Evolutionary conservation across 768 basidiomycete species (phyloP).

Genomic region (Hericium erinaceus): DNA sequence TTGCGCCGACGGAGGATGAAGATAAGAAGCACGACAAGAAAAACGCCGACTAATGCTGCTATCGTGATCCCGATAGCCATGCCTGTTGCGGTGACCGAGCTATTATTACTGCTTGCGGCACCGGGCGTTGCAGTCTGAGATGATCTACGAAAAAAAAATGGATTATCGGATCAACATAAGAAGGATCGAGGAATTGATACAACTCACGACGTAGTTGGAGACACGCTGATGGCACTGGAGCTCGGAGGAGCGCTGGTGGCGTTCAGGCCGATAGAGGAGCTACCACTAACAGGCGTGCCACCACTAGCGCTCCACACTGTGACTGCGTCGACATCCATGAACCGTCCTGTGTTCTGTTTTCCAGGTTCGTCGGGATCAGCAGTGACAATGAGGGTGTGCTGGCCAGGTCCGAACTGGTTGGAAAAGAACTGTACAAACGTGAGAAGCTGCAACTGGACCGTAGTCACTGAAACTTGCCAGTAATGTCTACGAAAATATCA

Average conservation of each 20-base stretch:
- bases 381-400: conserved; percentile 32
- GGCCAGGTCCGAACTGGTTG: conserved; percentile 27
- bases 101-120: background rate
- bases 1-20: conserved; percentile 4
- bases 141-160: too few species aligned
- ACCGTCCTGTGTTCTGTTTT: background rate
- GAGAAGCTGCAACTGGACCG: background rate
- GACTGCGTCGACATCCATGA: conserved; percentile 7
- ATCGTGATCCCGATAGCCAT: background rate
- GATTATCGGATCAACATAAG: too few species aligned
- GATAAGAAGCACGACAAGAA: background rate
- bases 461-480: conserved; percentile 12
- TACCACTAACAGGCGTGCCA: background rate
- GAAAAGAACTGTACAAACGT: conserved; percentile 28
- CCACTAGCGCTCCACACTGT: conserved; percentile 1
- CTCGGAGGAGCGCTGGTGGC: background rate
- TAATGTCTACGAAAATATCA: conserved; percentile 13
- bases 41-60: background rate
- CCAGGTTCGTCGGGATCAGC: conserved; percentile 16
- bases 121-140: background rate
- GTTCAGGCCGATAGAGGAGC: too few species aligned
- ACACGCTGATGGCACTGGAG: background rate
- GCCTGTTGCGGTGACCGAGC: background rate
- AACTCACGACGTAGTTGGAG: too few species aligned
- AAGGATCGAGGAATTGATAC: too few species aligned